phyloP scores from a whole-genome alignment of 257 asterid genomes.

The Solanum lycopersicoides region DNA sequence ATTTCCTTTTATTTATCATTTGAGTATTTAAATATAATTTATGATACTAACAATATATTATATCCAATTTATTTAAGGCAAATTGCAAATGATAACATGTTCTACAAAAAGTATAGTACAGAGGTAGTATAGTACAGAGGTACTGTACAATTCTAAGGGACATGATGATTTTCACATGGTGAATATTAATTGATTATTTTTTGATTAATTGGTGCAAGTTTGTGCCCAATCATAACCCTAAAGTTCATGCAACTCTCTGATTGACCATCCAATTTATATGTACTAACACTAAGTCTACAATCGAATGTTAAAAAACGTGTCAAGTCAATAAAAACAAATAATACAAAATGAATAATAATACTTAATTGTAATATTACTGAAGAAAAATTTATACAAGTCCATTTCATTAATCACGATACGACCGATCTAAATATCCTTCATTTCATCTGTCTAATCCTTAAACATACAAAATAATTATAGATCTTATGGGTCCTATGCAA shows the following conservation, averaged over 20 bases:
- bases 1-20: fast-evolving
- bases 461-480: background rate
- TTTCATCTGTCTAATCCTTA: background rate
- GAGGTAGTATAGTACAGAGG: background rate
- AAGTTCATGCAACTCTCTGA: background rate
- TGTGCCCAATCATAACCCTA: background rate
- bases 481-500: background rate
- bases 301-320: background rate
- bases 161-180: background rate
- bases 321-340: too few species aligned
- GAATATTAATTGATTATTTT: background rate
- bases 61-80: background rate
- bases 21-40: background rate
- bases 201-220: background rate
- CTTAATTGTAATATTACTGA: too few species aligned
- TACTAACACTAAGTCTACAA: background rate
- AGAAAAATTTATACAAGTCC: too few species aligned
- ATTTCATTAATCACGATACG: too few species aligned
- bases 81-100: background rate
- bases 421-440: background rate
- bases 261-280: background rate
- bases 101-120: background rate
- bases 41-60: fast-evolving
- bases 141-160: background rate
- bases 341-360: too few species aligned